Evolutionary conservation across 257 asterid genomes (phyloP).

Genomic region (Solanum boliviense): DNA sequence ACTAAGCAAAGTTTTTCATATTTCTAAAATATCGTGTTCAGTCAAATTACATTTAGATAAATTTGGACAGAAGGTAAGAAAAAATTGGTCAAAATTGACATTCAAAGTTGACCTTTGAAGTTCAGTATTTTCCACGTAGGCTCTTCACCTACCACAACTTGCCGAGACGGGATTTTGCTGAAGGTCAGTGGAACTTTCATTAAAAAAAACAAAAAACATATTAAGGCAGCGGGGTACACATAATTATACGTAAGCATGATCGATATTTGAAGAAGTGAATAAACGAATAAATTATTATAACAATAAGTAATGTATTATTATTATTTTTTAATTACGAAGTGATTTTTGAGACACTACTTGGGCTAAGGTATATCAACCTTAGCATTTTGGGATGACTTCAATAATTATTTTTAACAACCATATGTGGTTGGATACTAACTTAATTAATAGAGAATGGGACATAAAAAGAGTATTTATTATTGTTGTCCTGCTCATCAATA

Average conservation of each 20-base stretch:
- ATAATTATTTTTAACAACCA: neutral
- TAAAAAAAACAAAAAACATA: neutral
- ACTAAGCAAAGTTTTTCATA: too few relatives aligned
- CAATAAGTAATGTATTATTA: neutral
- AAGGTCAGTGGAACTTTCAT: neutral
- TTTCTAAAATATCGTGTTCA: too few relatives aligned
- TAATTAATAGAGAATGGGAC: neutral
- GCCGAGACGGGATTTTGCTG: conserved; percentile 1
- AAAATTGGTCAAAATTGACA: neutral
- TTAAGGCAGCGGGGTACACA: neutral
- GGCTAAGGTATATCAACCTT: neutral
- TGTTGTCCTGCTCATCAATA: neutral
- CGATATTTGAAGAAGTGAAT: neutral
- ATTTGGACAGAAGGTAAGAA: neutral
- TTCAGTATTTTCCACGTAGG: conserved; percentile 9
- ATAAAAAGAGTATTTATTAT: neutral
- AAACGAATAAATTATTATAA: neutral
- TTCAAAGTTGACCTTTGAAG: conserved; percentile 12
- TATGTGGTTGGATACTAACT: neutral
- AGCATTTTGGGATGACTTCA: neutral
- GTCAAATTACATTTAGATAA: too few relatives aligned
- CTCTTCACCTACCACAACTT: conserved; percentile 22
- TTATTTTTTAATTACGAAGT: neutral
- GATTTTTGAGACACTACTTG: neutral
- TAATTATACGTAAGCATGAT: neutral